These are phyloP conservation scores for Vaccinium myrtillus DNA, from an alignment of 148 eudicot species.

Conservation along the genomic window DNA sequence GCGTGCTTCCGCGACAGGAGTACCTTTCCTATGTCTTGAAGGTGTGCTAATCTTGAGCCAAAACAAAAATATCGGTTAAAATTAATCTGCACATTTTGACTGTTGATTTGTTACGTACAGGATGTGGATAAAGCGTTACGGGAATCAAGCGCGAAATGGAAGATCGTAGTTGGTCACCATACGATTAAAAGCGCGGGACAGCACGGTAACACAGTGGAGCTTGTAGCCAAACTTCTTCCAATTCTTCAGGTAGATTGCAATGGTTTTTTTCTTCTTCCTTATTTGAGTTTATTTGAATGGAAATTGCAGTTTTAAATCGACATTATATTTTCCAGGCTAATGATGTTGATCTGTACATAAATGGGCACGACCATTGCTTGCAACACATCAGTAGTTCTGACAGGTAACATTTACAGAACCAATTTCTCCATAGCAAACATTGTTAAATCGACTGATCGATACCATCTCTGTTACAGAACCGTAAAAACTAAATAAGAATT, in stretches of 20 bases:
- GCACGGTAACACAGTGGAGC: conserved; percentile 76
- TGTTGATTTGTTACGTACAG: conserved; percentile 24
- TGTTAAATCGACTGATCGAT: too few relatives aligned
- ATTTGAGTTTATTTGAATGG: neutral
- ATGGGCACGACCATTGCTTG: conserved; percentile 94
- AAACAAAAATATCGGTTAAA: too few relatives aligned
- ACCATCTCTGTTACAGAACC: too few relatives aligned
- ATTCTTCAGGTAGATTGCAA: conserved; percentile 55
- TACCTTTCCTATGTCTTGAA: conserved; percentile 30
- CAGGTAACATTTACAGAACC: conserved; percentile 39
- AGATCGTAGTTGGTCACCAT: conserved; percentile 90
- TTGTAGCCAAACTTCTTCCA: conserved; percentile 66
- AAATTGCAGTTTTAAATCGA: neutral
- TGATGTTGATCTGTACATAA: conserved; percentile 70
- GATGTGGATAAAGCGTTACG: conserved; percentile 59
- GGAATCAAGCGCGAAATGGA: conserved; percentile 76
- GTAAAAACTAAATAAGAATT: too few relatives aligned
- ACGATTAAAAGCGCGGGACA: conserved; percentile 75
- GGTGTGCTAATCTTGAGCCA: neutral
- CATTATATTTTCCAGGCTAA: conserved; percentile 41
- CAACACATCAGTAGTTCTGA: conserved; percentile 63
- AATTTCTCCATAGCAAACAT: neutral
- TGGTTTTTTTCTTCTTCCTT: neutral
- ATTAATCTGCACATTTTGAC: neutral
- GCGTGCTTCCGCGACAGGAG: conserved; percentile 32